A percentile compares a stretch with the other conserved stretches of the same genome.
Evolutionary conservation across 108 stramenopile genomes (phyloP).

Genomic region (Conticribra guillardii): DNA sequence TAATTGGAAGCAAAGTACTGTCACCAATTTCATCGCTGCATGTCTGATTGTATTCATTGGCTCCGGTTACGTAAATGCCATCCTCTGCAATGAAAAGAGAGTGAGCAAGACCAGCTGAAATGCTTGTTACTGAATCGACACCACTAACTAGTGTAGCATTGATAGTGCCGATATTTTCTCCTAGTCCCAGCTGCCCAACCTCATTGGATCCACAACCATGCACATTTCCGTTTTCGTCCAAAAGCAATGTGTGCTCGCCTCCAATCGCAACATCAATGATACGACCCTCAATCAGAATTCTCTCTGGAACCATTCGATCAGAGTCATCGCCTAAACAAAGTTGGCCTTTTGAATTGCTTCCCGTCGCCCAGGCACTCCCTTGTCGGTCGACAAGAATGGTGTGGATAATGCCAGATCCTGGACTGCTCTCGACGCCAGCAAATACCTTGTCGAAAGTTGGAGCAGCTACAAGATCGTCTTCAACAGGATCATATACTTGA

Average conservation of each 20-base stretch:
- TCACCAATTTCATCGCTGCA: conserved; percentile 16
- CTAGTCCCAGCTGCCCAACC: conserved; percentile 52
- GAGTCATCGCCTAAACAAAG: conserved; percentile 38
- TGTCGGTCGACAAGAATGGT: conserved; percentile 14
- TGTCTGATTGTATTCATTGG: conserved; percentile 19
- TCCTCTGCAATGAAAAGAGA: conserved; percentile 28
- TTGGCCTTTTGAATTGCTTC: conserved; percentile 34
- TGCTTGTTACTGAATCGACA: neutral
- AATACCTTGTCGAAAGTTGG: conserved; percentile 24
- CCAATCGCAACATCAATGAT: conserved; percentile 46
- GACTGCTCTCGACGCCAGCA: conserved; percentile 18
- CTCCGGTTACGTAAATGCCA: conserved; percentile 37
- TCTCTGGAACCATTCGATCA: conserved; percentile 22
- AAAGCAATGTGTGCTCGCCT: conserved; percentile 50
- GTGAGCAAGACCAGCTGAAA: conserved; percentile 36
- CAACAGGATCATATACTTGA: conserved; percentile 14
- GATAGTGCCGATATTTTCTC: too few relatives aligned
- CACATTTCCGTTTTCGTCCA: conserved; percentile 41
- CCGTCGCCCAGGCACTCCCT: conserved; percentile 29
- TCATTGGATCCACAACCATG: conserved; percentile 54
- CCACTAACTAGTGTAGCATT: too few relatives aligned
- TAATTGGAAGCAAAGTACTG: conserved; percentile 8
- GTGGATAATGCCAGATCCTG: conserved; percentile 3
- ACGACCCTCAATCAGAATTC: conserved; percentile 25
- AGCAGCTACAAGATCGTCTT: neutral